phyloP scores from a whole-genome alignment of 2,329 filamentous ascomycete genomes.

The Lasiodiplodia hormozganensis region DNA sequence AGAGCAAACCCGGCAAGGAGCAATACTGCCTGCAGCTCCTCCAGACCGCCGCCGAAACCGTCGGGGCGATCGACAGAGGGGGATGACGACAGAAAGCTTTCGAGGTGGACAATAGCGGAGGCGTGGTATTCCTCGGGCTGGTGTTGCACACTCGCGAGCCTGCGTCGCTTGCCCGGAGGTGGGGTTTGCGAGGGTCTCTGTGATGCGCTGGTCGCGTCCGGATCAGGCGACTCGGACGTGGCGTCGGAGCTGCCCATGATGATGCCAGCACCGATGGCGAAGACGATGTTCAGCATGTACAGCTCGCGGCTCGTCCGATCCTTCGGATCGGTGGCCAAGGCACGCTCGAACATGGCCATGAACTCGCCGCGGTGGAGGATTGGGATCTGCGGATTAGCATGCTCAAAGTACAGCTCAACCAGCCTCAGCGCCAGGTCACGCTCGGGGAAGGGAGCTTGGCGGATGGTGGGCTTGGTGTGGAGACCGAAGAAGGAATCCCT shows the following conservation, averaged over 20 bases:
- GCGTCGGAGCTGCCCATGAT: constrained; percentile 69
- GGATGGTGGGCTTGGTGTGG: constrained; percentile 87
- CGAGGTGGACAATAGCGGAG: constrained; percentile 89
- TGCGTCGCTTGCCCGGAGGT: constrained; percentile 47
- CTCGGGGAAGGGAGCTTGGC: constrained; percentile 83
- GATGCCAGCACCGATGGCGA: constrained; percentile 92
- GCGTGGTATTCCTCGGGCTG: constrained; percentile 97
- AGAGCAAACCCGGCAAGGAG: constrained; percentile 90
- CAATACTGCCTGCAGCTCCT: constrained; percentile 92
- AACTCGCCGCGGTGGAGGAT: constrained; percentile 90
- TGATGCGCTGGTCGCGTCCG: constrained; percentile 30
- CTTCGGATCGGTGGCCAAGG: constrained; percentile 73
- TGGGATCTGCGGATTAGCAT: constrained; percentile 94
- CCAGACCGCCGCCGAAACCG: constrained; percentile 83
- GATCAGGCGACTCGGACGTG: constrained; percentile 35
- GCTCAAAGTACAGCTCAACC: constrained; percentile 88
- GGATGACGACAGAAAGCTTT: constrained; percentile 78
- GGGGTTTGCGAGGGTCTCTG: constrained; percentile 41
- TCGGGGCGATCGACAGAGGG: constrained; percentile 61
- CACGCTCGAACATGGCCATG: constrained; percentile 83
- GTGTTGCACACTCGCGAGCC: constrained; percentile 61
- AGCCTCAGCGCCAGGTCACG: constrained; percentile 75
- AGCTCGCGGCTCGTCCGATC: constrained; percentile 77
- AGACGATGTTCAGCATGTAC: constrained; percentile 97
- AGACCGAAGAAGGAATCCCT: constrained; percentile 97